A percentile compares a stretch with the other conserved stretches of the same genome.
These are phyloP conservation scores for Saturnispora serradocipensis DNA, from an alignment of 805 yeast genomes.

Conservation along the genomic window DNA sequence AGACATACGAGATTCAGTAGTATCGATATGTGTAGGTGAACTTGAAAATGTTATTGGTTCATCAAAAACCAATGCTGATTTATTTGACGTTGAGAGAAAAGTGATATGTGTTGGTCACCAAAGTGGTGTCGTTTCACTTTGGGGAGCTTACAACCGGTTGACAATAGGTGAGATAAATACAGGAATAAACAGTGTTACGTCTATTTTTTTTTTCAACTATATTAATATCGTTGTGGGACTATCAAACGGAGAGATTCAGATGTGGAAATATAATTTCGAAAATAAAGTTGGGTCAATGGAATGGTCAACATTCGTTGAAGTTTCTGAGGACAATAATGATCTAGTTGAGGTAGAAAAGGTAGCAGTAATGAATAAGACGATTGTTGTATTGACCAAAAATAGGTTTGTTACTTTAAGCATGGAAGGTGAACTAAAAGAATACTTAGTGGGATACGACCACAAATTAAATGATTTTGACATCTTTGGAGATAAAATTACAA, in stretches of 20 bases:
- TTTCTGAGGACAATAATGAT: neutral
- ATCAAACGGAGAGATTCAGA: slow-evolving; percentile 13
- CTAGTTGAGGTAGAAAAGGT: slow-evolving; percentile 3
- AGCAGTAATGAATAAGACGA: neutral
- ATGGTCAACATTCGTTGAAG: slow-evolving; percentile 11
- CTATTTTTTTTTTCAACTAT: slow-evolving; percentile 4
- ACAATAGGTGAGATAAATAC: slow-evolving; percentile 18
- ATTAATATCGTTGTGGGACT: slow-evolving; percentile 14
- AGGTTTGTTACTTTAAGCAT: slow-evolving; percentile 8
- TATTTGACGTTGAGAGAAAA: slow-evolving; percentile 42
- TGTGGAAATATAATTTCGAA: slow-evolving; percentile 9
- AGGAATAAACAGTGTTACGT: slow-evolving; percentile 5
- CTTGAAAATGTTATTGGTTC: neutral
- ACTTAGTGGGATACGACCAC: slow-evolving; percentile 13
- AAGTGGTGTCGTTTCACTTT: slow-evolving; percentile 32
- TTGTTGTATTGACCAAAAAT: slow-evolving; percentile 5
- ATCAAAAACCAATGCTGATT: slow-evolving; percentile 16
- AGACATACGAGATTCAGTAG: slow-evolving; percentile 27
- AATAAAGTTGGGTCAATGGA: neutral
- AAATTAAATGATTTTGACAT: slow-evolving; percentile 6
- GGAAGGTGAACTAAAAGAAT: slow-evolving; percentile 7
- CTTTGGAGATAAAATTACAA: slow-evolving; percentile 3
- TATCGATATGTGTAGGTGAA: neutral
- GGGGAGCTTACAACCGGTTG: slow-evolving; percentile 31
- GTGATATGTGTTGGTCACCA: slow-evolving; percentile 34